Conservation (phyloP, 768 basidiomycete genomes). For the Mycena olivaceomarginata region DNA sequence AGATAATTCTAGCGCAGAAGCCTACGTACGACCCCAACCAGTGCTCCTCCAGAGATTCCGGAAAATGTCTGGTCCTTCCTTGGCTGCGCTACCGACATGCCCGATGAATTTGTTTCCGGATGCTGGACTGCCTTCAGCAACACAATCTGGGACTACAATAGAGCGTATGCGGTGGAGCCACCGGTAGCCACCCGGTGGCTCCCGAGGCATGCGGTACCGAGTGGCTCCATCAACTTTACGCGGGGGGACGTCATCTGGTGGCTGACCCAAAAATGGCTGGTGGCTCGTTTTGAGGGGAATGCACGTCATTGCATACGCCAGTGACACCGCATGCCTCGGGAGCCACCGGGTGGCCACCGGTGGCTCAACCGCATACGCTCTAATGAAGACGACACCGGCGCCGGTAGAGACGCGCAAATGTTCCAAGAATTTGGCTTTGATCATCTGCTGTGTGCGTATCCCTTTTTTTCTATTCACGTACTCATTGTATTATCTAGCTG, state of each 20-base stretch:
- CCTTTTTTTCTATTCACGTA: not conserved
- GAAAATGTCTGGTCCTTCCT: not conserved
- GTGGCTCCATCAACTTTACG: too few relatives aligned
- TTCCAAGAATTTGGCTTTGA: not conserved
- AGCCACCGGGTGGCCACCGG: too few relatives aligned
- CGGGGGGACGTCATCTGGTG: too few relatives aligned
- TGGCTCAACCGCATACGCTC: too few relatives aligned
- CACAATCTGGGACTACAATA: not conserved
- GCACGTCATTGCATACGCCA: too few relatives aligned
- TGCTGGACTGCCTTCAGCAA: not conserved
- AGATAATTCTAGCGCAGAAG: not conserved
- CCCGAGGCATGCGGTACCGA: too few relatives aligned
- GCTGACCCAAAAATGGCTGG: too few relatives aligned
- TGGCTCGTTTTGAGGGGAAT: too few relatives aligned
- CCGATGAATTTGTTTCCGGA: not conserved
- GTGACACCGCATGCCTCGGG: too few relatives aligned
- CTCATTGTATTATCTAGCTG: not conserved
- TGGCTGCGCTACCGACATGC: not conserved
- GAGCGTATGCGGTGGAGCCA: too few relatives aligned
- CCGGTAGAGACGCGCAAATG: not conserved
- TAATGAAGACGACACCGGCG: not conserved
- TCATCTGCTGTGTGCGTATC: not conserved
- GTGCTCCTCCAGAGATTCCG: not conserved
- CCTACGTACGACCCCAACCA: conserved; percentile 1
- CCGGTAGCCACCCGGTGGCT: too few relatives aligned